Percentiles rank a stretch among this genome's conserved stretches.
Conservation (phyloP, 1,284 basidiomycete species). For the Rhizoctonia solani region DNA sequence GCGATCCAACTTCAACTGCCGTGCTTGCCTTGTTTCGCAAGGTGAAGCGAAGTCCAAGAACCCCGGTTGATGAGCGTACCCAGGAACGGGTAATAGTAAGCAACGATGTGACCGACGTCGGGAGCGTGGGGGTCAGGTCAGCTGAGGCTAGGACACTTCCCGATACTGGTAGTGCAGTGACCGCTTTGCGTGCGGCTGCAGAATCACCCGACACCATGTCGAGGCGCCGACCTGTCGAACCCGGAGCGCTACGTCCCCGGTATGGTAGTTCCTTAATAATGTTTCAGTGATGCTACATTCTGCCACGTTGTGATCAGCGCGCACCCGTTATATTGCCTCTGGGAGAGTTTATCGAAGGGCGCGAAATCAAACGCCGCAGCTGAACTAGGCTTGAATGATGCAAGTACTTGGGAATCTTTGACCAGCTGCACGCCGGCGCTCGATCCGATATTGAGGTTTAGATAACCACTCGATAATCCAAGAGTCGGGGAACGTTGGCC, state of each 20-base stretch:
- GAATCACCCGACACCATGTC: slow-evolving; percentile 56
- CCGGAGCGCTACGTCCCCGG: slow-evolving; percentile 61
- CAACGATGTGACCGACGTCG: slow-evolving; percentile 47
- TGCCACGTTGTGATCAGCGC: neutral
- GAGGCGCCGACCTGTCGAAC: slow-evolving; percentile 54
- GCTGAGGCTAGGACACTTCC: slow-evolving; percentile 56
- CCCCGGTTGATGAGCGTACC: slow-evolving; percentile 47
- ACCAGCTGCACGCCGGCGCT: slow-evolving; percentile 46
- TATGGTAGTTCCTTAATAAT: slow-evolving; percentile 53
- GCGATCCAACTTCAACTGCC: slow-evolving; percentile 59
- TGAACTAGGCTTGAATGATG: slow-evolving; percentile 52
- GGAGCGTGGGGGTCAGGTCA: slow-evolving; percentile 56
- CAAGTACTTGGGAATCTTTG: slow-evolving; percentile 62
- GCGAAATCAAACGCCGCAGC: slow-evolving; percentile 56
- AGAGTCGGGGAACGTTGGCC: slow-evolving; percentile 5
- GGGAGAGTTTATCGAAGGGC: slow-evolving; percentile 57
- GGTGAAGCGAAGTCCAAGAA: slow-evolving; percentile 57
- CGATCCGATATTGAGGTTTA: slow-evolving; percentile 8
- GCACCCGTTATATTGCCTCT: slow-evolving; percentile 51
- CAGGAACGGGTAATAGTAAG: slow-evolving; percentile 59
- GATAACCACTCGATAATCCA: slow-evolving; percentile 24
- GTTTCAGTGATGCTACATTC: neutral
- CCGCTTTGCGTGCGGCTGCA: slow-evolving; percentile 50
- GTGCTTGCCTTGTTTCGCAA: slow-evolving; percentile 54
- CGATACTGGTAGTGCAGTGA: slow-evolving; percentile 50